Conservation (phyloP, 2,329 filamentous ascomycete species). For the Zasmidium angulare region DNA sequence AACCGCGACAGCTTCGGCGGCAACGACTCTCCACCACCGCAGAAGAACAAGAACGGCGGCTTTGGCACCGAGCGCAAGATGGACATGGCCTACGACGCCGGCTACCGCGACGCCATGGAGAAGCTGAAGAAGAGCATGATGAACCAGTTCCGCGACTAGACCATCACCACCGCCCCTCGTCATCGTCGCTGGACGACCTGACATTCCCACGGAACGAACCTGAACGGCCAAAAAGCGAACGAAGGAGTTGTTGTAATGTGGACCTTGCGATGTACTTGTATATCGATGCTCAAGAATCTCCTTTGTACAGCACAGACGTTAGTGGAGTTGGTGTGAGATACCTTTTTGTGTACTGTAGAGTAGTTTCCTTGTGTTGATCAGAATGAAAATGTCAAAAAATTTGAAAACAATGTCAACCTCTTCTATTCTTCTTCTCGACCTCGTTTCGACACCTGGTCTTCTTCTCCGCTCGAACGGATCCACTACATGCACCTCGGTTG, state of each 20-base stretch:
- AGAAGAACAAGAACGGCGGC: slow-evolving; percentile 1
- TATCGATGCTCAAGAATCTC: neutral
- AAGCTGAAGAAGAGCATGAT: slow-evolving; percentile 26
- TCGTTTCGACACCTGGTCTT: neutral
- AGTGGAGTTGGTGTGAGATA: neutral
- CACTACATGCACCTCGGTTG: neutral
- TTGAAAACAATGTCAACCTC: neutral
- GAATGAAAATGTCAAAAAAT: neutral
- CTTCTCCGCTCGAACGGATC: neutral
- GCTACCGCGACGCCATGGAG: slow-evolving; percentile 27
- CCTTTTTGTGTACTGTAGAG: neutral
- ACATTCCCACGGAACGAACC: neutral
- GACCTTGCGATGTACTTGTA: neutral
- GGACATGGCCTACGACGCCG: slow-evolving; percentile 25
- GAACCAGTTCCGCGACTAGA: slow-evolving; percentile 14
- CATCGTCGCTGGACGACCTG: neutral
- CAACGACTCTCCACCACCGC: neutral
- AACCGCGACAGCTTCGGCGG: slow-evolving; percentile 5
- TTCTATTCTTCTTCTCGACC: neutral
- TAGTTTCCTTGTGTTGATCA: neutral
- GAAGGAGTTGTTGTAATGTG: neutral
- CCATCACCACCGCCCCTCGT: neutral
- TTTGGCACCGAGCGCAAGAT: slow-evolving; percentile 24
- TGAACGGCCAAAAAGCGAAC: neutral
- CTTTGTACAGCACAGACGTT: neutral